phyloP scores from a whole-genome alignment of 345 rosid genomes.

The Odontarrhena argentea region DNA sequence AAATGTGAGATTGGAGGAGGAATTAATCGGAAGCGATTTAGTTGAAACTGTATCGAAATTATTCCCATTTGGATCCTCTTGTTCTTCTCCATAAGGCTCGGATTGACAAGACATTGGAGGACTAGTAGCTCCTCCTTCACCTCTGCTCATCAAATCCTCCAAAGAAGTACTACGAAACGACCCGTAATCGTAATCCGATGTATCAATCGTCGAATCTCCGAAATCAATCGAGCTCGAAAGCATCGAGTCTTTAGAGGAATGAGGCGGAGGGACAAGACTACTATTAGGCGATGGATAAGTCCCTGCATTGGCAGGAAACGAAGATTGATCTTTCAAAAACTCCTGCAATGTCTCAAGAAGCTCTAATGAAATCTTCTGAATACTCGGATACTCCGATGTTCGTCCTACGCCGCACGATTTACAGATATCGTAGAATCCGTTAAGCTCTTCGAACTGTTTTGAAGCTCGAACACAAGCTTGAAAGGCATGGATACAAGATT shows the following conservation, averaged over 20 bases:
- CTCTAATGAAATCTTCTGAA: conserved; percentile 73
- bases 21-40: conserved; percentile 38
- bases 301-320: conserved; percentile 46
- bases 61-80: conserved; percentile 31
- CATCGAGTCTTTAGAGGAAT: conserved; percentile 9
- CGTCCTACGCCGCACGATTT: conserved; percentile 60
- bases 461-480: conserved; percentile 65
- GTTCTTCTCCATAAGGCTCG: conserved; percentile 42
- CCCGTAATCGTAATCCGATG: conserved; percentile 44
- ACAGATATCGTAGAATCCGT: conserved; percentile 58
- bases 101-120: conserved; percentile 42
- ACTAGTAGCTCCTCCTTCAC: conserved; percentile 44
- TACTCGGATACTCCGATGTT: conserved; percentile 78
- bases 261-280: conserved; percentile 34
- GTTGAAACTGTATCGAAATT: conserved; percentile 39
- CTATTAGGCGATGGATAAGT: conserved; percentile 37
- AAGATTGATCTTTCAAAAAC: conserved; percentile 74
- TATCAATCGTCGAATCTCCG: conserved; percentile 31
- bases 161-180: conserved; percentile 50
- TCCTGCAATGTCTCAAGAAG: conserved; percentile 74
- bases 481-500: conserved; percentile 61
- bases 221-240: conserved; percentile 37
- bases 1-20: conserved; percentile 17
- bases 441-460: conserved; percentile 70
- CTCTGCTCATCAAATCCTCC: conserved; percentile 57